phyloP scores from a whole-genome alignment of 2,329 filamentous ascomycete species.

The Amauroascus verrucosus region DNA sequence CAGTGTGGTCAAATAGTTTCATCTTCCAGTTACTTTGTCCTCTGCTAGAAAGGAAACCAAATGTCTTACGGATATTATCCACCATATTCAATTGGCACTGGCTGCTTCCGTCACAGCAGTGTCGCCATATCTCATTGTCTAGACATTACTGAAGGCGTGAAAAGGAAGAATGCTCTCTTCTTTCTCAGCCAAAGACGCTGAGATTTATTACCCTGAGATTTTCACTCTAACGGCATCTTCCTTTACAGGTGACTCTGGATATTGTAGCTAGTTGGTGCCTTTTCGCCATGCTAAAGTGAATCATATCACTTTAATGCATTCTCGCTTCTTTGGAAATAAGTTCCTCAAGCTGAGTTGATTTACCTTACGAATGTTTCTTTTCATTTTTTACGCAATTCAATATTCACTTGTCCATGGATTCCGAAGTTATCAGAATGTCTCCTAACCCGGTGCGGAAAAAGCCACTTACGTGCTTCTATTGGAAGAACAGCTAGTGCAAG shows the following conservation, averaged over 20 bases:
- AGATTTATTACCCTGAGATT: not conserved
- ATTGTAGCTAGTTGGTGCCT: not conserved
- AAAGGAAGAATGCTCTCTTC: not conserved
- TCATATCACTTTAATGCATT: not conserved
- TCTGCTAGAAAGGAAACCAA: too few species aligned
- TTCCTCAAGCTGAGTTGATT: not conserved
- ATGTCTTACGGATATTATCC: too few species aligned
- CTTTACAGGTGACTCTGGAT: not conserved
- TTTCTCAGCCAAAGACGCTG: not conserved
- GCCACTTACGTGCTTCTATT: conserved; percentile 27
- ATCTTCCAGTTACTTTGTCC: too few species aligned
- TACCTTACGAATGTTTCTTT: not conserved
- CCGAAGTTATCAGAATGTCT: not conserved
- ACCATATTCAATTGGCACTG: too few species aligned
- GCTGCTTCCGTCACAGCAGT: too few species aligned
- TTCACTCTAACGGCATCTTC: not conserved
- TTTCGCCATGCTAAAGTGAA: not conserved
- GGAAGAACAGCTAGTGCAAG: conserved; percentile 22
- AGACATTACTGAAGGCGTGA: not conserved
- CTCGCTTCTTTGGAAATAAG: not conserved
- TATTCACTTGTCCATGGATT: not conserved
- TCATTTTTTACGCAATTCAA: not conserved
- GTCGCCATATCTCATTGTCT: too few species aligned
- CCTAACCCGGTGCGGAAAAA: conserved; percentile 15
- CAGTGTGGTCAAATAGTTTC: too few species aligned